phyloP scores from a whole-genome alignment of 805 yeast genomes.

The Suhomyces tanzawaensis region DNA sequence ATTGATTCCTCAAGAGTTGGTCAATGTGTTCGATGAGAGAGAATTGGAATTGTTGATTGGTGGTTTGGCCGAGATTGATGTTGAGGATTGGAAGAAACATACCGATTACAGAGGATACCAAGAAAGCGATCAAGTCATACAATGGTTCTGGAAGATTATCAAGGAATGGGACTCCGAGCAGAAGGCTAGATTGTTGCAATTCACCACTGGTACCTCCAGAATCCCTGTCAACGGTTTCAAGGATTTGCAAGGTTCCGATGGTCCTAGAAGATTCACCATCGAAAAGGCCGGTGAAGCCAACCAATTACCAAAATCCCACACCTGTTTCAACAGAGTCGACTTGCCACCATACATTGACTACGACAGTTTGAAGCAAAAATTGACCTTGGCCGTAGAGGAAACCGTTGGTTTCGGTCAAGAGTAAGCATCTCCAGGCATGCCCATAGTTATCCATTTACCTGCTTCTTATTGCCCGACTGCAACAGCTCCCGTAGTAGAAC shows the following conservation, averaged over 20 bases:
- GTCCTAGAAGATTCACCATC: conserved; percentile 97
- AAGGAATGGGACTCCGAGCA: conserved; percentile 95
- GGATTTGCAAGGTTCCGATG: conserved; percentile 98
- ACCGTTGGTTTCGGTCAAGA: conserved; percentile 99
- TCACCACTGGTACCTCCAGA: conserved; percentile 98
- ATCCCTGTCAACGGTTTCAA: conserved; percentile 99
- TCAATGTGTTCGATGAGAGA: conserved; percentile 95
- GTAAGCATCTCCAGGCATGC: conserved; percentile 30
- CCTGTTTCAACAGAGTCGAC: conserved; percentile 98
- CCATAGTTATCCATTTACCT: not conserved
- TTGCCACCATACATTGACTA: conserved; percentile 88
- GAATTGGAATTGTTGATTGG: conserved; percentile 96
- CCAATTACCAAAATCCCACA: conserved; percentile 95
- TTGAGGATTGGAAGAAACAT: conserved; percentile 98
- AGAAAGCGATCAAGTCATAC: conserved; percentile 92
- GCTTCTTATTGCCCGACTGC: not conserved
- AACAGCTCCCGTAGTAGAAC: no score
- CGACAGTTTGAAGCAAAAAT: conserved; percentile 81
- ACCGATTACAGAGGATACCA: conserved; percentile 98
- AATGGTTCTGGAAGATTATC: conserved; percentile 98
- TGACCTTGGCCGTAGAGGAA: conserved; percentile 96
- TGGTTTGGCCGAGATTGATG: conserved; percentile 96
- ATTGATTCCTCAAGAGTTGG: conserved; percentile 93
- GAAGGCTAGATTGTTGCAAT: conserved; percentile 90
- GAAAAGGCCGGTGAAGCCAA: conserved; percentile 95